Conservation (phyloP, 2,329 filamentous ascomycete species). For the Aspergillus quadrilineatus region DNA sequence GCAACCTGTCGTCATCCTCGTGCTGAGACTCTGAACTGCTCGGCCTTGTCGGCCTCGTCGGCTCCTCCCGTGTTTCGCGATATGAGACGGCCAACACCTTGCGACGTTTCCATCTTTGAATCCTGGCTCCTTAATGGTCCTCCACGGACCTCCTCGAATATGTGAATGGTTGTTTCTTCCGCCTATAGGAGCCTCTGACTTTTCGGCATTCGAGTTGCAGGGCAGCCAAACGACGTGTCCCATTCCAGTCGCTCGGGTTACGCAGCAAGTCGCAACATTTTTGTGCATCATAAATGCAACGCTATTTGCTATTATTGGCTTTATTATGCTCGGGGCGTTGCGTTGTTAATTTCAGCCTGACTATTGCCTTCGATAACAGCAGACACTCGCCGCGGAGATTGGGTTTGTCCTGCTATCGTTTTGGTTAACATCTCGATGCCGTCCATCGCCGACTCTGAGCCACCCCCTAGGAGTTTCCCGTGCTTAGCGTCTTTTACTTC, state of each 20-base stretch:
- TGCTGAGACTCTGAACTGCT: not conserved
- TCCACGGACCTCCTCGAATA: not conserved
- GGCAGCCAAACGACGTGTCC: constrained; percentile 8
- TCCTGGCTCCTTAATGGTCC: not conserved
- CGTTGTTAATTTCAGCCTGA: constrained; percentile 2
- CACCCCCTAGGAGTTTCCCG: not conserved
- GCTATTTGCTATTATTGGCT: not conserved
- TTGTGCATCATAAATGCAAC: not conserved
- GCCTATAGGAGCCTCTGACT: not conserved
- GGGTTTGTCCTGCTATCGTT: not conserved
- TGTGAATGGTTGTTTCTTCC: constrained; percentile 1
- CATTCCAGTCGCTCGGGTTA: not conserved
- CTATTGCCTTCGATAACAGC: not conserved
- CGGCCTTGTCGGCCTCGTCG: not conserved
- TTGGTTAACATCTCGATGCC: not conserved
- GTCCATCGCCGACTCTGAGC: not conserved
- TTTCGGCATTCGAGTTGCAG: not conserved
- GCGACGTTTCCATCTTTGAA: not conserved
- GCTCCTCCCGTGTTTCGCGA: not conserved
- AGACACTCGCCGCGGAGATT: not conserved
- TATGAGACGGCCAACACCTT: constrained; percentile 1
- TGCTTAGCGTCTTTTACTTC: not conserved
- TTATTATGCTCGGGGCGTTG: not conserved
- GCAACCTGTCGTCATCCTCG: constrained; percentile 6
- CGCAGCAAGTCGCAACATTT: constrained; percentile 2